phyloP scores from a whole-genome alignment of 768 basidiomycete species.

The Tulasnella sp. region DNA sequence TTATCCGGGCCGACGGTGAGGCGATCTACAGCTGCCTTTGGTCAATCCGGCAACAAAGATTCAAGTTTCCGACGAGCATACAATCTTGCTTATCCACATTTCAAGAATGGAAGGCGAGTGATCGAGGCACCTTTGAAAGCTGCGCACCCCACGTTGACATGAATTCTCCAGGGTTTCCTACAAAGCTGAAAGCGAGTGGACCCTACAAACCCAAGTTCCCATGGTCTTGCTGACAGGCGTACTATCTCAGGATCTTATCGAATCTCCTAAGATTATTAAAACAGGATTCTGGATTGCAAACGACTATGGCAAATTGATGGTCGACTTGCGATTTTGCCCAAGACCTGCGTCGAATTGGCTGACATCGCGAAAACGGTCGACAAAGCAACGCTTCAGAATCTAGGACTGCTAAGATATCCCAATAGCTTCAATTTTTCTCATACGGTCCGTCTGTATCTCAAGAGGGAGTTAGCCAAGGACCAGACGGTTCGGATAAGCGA shows the following conservation, averaged over 20 bases:
- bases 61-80: slow-evolving; percentile 51
- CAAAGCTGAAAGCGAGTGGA: slow-evolving; percentile 47
- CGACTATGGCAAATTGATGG: slow-evolving; percentile 55
- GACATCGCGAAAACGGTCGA: slow-evolving; percentile 50
- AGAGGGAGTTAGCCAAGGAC: not conserved
- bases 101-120: slow-evolving; percentile 52
- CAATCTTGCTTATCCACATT: slow-evolving; percentile 55
- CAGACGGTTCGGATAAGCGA: not conserved
- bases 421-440: not conserved
- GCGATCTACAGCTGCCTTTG: not conserved
- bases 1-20: not conserved
- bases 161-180: slow-evolving; percentile 49
- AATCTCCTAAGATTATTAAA: slow-evolving; percentile 49
- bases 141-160: not conserved
- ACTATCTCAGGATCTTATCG: slow-evolving; percentile 50
- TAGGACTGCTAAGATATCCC: not conserved
- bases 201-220: not conserved
- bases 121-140: not conserved
- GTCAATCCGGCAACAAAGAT: slow-evolving; percentile 38
- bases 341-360: slow-evolving; percentile 54
- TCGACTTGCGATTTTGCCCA: slow-evolving; percentile 51
- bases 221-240: not conserved
- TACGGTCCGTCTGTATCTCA: not conserved
- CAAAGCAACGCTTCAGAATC: slow-evolving; percentile 17
- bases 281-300: slow-evolving; percentile 55